Base-by-base conservation (phyloP, 768 basidiomycete genomes). In the Russula emetica region DNA sequence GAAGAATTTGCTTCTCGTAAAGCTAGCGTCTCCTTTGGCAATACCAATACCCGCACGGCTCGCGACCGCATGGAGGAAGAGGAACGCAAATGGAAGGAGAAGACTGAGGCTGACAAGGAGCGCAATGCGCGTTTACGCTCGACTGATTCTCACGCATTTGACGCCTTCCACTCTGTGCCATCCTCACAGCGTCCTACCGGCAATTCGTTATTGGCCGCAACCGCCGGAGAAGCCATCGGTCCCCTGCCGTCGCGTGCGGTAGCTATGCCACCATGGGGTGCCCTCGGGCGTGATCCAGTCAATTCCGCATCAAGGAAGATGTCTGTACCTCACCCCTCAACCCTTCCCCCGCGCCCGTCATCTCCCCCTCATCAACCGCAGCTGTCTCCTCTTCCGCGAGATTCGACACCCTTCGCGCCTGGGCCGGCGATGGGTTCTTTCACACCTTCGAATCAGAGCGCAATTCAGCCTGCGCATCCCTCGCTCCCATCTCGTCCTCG, bases 151-250 rank as follows among this genome's bases (percentile, higher is more conserved):
- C 76, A 78, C 26, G 82, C 87, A 1, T 92, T 83, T 71, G 91
- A 94, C 70, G 87, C 90, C 2, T 94, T 92, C 77, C 86, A 92
- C 71, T 83, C 85, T 1, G 81, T 86, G 1, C 78, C 78, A 30
- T 75, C 70, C 42, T 77, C 80, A 67, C 71, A 72, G 36, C 75
- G 72, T 40, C 70, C 72, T 36, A 70, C 70, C 28, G 71, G 70
- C 30, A 72, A 75, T 57, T 71, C 75, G 11, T 62, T 75, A 22
- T 67, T 75, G 10, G 72, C 71, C 16, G 72, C 74, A 36, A 71
- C 62, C 9, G 66, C 55, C 1, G 68, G 68, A 28, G 61, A 66
- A 40, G 30, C 36, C 26, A 54, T 60, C 24, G 55, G 55, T 40
- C 36, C 57, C 13, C 32, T 67, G 51, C 45, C 28, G 1, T 58